Evolutionary conservation across 2,329 filamentous ascomycete species (phyloP).

Genomic region (Stylonectria norvegica): DNA sequence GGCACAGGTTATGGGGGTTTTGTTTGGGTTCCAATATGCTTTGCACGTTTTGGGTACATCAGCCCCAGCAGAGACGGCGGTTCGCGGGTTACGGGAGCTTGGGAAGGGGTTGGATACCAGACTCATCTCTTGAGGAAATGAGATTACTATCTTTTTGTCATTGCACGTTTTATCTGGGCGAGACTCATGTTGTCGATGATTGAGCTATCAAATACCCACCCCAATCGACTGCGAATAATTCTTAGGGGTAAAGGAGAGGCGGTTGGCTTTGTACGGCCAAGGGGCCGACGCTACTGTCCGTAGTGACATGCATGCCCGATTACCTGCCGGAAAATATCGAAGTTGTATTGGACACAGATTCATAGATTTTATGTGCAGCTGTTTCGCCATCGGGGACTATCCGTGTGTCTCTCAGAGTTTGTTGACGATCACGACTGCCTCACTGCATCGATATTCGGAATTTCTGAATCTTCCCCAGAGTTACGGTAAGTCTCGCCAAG

Average conservation of each 20-base stretch:
- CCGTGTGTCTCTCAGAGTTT: neutral
- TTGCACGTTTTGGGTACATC: too few species aligned
- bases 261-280: constrained; percentile 11
- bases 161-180: too few species aligned
- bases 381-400: neutral
- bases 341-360: too few species aligned
- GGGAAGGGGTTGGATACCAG: constrained; percentile 21
- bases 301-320: constrained; percentile 14
- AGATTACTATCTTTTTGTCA: constrained; percentile 19
- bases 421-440: too few species aligned
- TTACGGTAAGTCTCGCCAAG: too few species aligned
- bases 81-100: constrained; percentile 11
- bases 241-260: constrained; percentile 17
- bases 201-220: constrained; percentile 26
- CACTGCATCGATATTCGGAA: too few species aligned
- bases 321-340: constrained; percentile 17
- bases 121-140: constrained; percentile 7
- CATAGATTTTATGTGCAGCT: constrained; percentile 8
- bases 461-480: too few species aligned
- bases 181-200: constrained; percentile 26
- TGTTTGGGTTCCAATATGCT: constrained; percentile 12
- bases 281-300: constrained; percentile 16
- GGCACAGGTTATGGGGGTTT: constrained; percentile 17
- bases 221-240: constrained; percentile 27
- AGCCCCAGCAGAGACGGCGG: constrained; percentile 13